Base-by-base conservation (phyloP, 352 stramenopile species). In the Phytophthora hibernalis region DNA sequence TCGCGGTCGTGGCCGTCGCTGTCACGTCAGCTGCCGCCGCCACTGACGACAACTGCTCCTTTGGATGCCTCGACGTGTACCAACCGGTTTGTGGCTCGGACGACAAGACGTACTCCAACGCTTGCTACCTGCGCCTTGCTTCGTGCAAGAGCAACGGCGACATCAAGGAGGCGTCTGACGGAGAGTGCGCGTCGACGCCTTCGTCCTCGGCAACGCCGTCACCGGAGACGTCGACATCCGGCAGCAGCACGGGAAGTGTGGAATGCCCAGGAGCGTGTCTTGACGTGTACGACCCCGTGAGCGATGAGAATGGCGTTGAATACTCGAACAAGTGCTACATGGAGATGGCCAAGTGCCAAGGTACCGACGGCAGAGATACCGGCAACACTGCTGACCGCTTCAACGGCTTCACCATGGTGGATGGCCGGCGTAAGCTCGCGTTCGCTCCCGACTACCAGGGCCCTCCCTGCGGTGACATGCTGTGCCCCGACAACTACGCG, bases 281-380 rank as follows among this genome's bases (percentile, higher is more conserved):
- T 6, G 40, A 66, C 21, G 55, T 71, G 42, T 57, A 71, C 26
- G 53, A 72, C 16, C 72, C 75, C 2, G 68, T 79, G 26, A 68
- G 33, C 22, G 71, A 75, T 9, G 69, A 69, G 13, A 70, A 81
- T 42, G 73, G 73, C 6, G 48, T 64, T 16, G 68, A 63, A 30
- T 84, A 84, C 48, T 52, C 56, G 21, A 84, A 79, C 54, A 40
- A 59, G 45, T 84, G 76, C 49, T 74, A 74, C 53, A 66, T 84
- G 45, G 16, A 48, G 6, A 65, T 72, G 37, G 63, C 60, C 1
- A 50, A 72, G 30, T 87, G 79, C 63, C 64, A 71, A 13, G 60
- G 63, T 15, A 50, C n/a, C n/a, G n/a, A n/a, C n/a, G n/a, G n/a
- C n/a, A n/a, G n/a, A 13, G 60, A 60, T 15, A 50, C n/a, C n/a